These are phyloP conservation scores for Thelonectria olida DNA, from an alignment of 2,329 filamentous ascomycete species.

Conservation along the genomic window DNA sequence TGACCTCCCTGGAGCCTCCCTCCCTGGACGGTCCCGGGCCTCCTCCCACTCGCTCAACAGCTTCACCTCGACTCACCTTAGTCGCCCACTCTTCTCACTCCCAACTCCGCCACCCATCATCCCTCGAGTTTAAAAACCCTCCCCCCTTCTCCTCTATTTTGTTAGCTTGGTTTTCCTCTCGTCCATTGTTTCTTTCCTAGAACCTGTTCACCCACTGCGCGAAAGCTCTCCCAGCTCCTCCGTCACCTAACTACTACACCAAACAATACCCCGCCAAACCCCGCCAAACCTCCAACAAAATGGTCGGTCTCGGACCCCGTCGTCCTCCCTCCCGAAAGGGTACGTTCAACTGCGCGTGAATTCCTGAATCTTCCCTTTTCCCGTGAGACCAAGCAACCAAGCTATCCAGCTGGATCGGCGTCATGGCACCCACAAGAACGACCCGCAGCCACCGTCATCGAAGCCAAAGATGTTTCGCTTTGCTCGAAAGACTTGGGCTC, in stretches of 20 bases:
- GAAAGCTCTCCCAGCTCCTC: background rate
- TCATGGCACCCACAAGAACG: slow-evolving; percentile 2
- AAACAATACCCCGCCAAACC: slow-evolving; percentile 49
- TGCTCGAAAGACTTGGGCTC: background rate
- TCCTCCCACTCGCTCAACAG: slow-evolving; percentile 32
- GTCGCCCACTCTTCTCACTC: slow-evolving; percentile 10
- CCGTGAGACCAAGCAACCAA: background rate
- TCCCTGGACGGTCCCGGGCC: slow-evolving; percentile 17
- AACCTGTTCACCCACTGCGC: background rate
- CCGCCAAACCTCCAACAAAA: slow-evolving; percentile 49
- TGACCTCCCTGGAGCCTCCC: slow-evolving; percentile 10
- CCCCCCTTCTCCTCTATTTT: slow-evolving; percentile 17
- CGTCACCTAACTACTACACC: slow-evolving; percentile 9
- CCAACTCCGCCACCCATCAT: slow-evolving; percentile 37
- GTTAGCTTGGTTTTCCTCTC: background rate
- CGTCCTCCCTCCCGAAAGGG: slow-evolving; percentile 70
- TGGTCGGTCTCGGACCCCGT: slow-evolving; percentile 62
- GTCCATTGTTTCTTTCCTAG: background rate
- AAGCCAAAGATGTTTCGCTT: background rate
- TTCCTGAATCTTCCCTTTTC: slow-evolving; percentile 2
- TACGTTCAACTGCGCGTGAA: slow-evolving; percentile 54
- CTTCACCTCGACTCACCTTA: slow-evolving; percentile 34
- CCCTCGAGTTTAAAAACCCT: slow-evolving; percentile 34
- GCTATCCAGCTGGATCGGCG: background rate
- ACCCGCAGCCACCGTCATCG: slow-evolving; percentile 1